Evolutionary conservation across 352 stramenopile genomes (phyloP).

Genomic region (Stramenopiles sp.): DNA sequence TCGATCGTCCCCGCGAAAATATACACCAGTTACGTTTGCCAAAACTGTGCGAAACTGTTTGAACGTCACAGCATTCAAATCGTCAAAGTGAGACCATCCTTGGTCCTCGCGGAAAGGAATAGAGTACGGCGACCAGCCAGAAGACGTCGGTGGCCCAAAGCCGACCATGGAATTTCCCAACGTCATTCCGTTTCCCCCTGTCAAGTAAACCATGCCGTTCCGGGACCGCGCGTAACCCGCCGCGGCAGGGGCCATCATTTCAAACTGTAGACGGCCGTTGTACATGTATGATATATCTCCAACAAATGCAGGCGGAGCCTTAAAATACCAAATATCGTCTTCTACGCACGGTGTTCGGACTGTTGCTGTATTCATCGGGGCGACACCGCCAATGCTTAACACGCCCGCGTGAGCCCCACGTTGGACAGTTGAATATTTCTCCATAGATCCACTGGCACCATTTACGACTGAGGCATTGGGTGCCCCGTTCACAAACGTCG

Average conservation of each 20-base stretch:
- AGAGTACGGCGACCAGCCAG: conserved; percentile 40
- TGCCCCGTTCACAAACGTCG: conserved; percentile 27
- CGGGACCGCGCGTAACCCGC: conserved; percentile 35
- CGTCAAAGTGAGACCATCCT: conserved; percentile 38
- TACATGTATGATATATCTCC: conserved; percentile 29
- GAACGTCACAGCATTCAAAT: conserved; percentile 22
- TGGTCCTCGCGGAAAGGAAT: conserved; percentile 44
- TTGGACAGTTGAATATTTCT: too few species aligned
- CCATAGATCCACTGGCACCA: too few species aligned
- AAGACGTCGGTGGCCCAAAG: conserved; percentile 30
- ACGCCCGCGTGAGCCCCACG: too few species aligned
- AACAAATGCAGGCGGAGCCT: conserved; percentile 26
- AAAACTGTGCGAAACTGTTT: conserved; percentile 29
- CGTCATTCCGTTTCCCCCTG: conserved; percentile 22
- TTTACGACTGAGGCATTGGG: too few species aligned
- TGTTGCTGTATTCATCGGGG: conserved; percentile 20
- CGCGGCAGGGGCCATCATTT: conserved; percentile 38
- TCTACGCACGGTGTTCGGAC: conserved; percentile 38
- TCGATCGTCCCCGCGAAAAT: conserved; percentile 44
- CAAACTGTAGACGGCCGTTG: conserved; percentile 40
- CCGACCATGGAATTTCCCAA: conserved; percentile 33
- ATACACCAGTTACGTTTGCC: conserved; percentile 26
- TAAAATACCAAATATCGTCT: conserved; percentile 43
- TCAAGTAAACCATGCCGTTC: conserved; percentile 36
- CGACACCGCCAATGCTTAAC: too few species aligned